phyloP scores from a whole-genome alignment of 2,329 filamentous ascomycete genomes.

The Ilyonectria destructans region DNA sequence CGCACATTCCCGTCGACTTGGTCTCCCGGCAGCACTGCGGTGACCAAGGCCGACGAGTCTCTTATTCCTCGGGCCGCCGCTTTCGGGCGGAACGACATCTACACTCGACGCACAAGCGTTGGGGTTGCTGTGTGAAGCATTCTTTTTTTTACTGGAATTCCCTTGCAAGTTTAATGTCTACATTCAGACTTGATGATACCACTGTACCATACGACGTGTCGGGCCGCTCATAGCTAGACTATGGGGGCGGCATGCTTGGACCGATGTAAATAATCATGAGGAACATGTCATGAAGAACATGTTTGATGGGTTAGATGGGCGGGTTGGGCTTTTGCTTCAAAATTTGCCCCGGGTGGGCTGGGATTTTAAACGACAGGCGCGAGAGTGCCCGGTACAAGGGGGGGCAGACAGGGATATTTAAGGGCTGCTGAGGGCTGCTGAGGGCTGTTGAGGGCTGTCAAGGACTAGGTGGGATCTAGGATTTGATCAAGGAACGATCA shows the following conservation, averaged over 20 bases:
- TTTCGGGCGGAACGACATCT: constrained; percentile 48
- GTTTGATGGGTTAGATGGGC: constrained; percentile 25
- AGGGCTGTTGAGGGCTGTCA: too few species aligned
- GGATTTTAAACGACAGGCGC: constrained; percentile 11
- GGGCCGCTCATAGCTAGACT: constrained; percentile 32
- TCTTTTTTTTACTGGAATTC: constrained; percentile 36
- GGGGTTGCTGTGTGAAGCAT: constrained; percentile 51
- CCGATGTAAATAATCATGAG: constrained; percentile 36
- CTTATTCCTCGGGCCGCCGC: constrained; percentile 56
- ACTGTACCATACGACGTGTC: constrained; percentile 38
- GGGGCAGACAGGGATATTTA: too few species aligned
- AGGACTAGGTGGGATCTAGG: neutral
- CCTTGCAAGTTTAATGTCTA: constrained; percentile 39
- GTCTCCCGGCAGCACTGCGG: constrained; percentile 64
- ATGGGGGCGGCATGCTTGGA: constrained; percentile 28
- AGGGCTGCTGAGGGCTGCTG: too few species aligned
- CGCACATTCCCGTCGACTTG: constrained; percentile 65
- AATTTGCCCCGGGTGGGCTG: constrained; percentile 15
- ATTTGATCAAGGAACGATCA: neutral
- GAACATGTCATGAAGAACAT: constrained; percentile 24
- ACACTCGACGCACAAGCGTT: constrained; percentile 42
- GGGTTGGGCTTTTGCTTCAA: constrained; percentile 18
- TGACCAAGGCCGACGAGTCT: constrained; percentile 56
- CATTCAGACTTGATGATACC: constrained; percentile 47
- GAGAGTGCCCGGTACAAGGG: neutral